Evolutionary conservation across 257 asterid genomes (phyloP), one percentile per base, ranked within the genome.

Genomic region (Solanum ahanhuiri): DNA sequence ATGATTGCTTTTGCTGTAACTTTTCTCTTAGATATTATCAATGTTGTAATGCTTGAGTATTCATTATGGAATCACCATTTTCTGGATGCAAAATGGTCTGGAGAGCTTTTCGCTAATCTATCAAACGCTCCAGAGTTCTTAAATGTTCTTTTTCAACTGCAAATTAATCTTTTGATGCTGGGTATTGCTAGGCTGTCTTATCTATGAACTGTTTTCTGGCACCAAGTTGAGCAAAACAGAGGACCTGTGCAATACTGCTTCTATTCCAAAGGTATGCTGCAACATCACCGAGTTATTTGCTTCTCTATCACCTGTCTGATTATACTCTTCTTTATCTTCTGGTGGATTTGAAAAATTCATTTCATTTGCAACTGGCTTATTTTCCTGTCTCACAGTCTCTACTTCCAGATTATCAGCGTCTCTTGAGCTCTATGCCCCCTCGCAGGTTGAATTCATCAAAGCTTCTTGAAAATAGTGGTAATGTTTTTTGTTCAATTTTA

Each of bases 391-490:
- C 89, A 63, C 98, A 97, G 99, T 94, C 99, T 90, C 94, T 97
- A 88, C 98, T 94, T 93, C 98, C 96, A 92, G 98, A 97, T 92
- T 97, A 97, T 91, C 98, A 94, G 92, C 98, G 97, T 79, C 98
- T 97, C 88, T 89, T 97, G 95, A 93, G 98, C 91, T 95, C 98
- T 88, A 88, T 83, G 87, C 99, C 99, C 83, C 89, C 98, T 90
- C 98, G 99, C 91, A 93, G 99, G 91, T 93, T 97, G 91, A 97
- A 97, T 94, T 91, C 98, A 87, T 94, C 98, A 85, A 97, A 95
- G 91, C 98, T 97, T 92, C 92, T 94, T 86, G 99, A 97, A 89
- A 96, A 96, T 92, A 88, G 98, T 67, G 99, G 98, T 85, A 43
- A 69, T 23, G 3, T 14, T 41, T 22, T 4, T 77, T 41, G n/a